These are phyloP conservation scores for Penicillium robsamsonii DNA, from an alignment of 495 filamentous ascomycete genomes.

Conservation along the genomic window DNA sequence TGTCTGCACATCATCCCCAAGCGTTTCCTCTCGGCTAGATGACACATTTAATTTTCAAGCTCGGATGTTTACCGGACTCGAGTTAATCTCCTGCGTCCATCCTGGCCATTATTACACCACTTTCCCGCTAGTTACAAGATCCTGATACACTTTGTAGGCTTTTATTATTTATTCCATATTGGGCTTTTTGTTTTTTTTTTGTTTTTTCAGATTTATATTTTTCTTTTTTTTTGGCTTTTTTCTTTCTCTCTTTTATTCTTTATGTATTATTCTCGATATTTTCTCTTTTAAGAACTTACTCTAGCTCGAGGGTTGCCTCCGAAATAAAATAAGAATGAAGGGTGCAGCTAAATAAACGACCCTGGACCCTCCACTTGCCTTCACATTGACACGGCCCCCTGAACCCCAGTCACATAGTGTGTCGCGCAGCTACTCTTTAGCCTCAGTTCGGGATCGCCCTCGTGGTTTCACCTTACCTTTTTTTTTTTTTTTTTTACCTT, in stretches of 20 bases:
- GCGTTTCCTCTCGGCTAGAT: constrained; percentile 18
- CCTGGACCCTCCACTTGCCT: constrained; percentile 45
- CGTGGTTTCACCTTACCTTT: neutral
- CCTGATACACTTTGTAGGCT: constrained; percentile 12
- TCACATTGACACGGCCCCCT: constrained; percentile 33
- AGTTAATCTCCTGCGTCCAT: constrained; percentile 30
- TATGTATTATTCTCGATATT: constrained; percentile 10
- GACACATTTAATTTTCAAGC: constrained; percentile 20
- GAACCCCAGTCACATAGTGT: constrained; percentile 34
- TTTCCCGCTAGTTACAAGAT: constrained; percentile 41
- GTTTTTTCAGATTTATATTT: neutral
- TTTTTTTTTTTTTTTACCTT: constrained; percentile 8
- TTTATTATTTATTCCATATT: constrained; percentile 6
- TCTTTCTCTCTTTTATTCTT: constrained; percentile 19
- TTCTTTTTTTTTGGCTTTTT: constrained; percentile 14
- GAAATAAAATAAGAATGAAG: constrained; percentile 27
- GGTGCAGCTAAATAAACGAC: constrained; percentile 48
- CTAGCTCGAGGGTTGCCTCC: constrained; percentile 10
- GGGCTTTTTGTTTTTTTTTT: neutral
- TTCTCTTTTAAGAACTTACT: constrained; percentile 10
- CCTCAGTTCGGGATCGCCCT: constrained; percentile 23
- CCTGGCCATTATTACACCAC: constrained; percentile 46
- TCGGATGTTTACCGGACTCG: constrained; percentile 25
- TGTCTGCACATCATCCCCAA: constrained; percentile 14
- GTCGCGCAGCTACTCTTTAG: constrained; percentile 22